Base-by-base conservation (phyloP, 192 early-diverging fungal genomes). In the Coemansia sp. region DNA sequence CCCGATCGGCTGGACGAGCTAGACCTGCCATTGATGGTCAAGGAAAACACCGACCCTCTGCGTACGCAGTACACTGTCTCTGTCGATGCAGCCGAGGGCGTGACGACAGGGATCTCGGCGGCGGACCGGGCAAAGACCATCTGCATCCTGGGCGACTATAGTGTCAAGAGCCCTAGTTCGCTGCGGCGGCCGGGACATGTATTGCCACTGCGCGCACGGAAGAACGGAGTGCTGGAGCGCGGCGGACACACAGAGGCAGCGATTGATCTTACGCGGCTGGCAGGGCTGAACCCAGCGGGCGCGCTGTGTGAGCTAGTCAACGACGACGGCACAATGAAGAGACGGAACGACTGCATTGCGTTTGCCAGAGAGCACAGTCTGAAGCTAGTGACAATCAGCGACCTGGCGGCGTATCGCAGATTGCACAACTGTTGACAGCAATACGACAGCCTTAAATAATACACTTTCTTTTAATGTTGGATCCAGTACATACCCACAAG, bases 91-190 rank as follows among this genome's bases (percentile, higher is more conserved):
- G 83, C 87, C 7, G 85, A 89, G 66, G 87, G 90, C 17, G 94
- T 94, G n/a, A 94, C 94, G 5, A 99, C 98, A 6, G 98, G 96
- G 17, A 98, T 99, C 62, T 96, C 95, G 6, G 97, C 96, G 1
- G 86, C 88, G 58, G 98, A 98, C 76, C 89, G 98, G 37, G 86
- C 94, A 53, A 73, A 85, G 49, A 98, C 98, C 4, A 87, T 91
- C 30, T 69, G 85, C 0, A 87, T 91, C 2, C 76, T 99, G 17
- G 94, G 95, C 8, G 85, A 95, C 74, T 88, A 90, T 16, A 72
- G 72, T 14, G 83, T 86, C 60, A 87, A 87, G 23, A 62, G 75
- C 23, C 89, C 91, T 0, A 50, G 74, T 33, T 92, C 93, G 46
- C 93, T 99, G 65, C 85, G 85, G 52, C 88, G 94, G 42, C 98